Base-by-base conservation (phyloP, 2,329 filamentous ascomycete genomes). In the Fusarium clavum region DNA sequence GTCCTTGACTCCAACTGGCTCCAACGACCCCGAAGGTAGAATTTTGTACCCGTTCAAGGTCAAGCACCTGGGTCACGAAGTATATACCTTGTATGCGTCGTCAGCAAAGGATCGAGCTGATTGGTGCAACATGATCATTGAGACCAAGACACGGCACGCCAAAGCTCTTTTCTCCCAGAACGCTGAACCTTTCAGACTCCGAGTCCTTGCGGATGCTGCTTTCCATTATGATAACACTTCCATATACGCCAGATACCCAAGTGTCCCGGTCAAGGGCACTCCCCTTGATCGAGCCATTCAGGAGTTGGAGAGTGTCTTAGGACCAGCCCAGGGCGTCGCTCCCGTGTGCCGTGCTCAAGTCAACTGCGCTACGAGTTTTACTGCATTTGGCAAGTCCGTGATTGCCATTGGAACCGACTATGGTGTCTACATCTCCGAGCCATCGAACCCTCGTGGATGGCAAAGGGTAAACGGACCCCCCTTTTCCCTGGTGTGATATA, bases 321-420 rank as follows among this genome's bases (percentile, higher is more conserved):
- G 92, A 3, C 81, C 88, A 5, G 88, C 88, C 32, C 87, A 90
- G 34, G 87, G 92, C 7, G 92, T 94, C 13, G 84, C 88, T 5
- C 91, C 93, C 4, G 90, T 98, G 7, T 98, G 94, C 77, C 88
- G 93, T 74, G 92, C 95, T 32, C 86, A 90, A 55, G 94, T 99
- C 71, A 96, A 99, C 77, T 99, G 96, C 79, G 93, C 96, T 1
- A 95, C 95, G 5, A 92, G 93, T 0, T 99, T 99, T 80, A 90
- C 90, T 29, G 92, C 92, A 1, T 92, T 91, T 77, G 93, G 93
- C 29, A 95, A 92, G 78, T 88, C 92, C 48, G 93, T 98, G 86
- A 91, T 97, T 73, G 96, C 95, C 13, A 92, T 99, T 60, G 96
- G 97, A 45, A 99, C 96, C 3, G 96, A 99, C 77, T 94, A 92